These are phyloP conservation scores for Chlamydomonas incerta DNA, from an alignment of 139 green algal species.

Conservation along the genomic window DNA sequence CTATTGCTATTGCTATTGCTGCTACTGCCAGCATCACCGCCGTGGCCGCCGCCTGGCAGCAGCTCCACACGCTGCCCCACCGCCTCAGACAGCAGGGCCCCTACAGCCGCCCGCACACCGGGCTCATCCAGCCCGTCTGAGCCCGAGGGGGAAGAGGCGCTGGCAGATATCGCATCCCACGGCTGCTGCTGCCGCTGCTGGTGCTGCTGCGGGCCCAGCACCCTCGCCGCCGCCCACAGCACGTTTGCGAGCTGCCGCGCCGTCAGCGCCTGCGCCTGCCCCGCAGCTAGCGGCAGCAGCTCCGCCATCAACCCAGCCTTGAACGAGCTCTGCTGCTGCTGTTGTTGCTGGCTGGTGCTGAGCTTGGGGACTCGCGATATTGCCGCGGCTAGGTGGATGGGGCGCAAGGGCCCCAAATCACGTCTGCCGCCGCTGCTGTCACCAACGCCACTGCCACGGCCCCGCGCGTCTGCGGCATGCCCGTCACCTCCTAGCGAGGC, in stretches of 20 bases:
- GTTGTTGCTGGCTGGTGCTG: not conserved
- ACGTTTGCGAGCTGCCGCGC: constrained; percentile 1
- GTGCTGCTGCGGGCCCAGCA: not conserved
- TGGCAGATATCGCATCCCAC: not conserved
- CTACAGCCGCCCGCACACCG: not conserved
- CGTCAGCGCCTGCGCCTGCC: not conserved
- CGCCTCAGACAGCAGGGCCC: constrained; percentile 8
- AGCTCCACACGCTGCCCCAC: not conserved
- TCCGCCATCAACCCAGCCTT: not conserved
- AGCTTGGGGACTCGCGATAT: constrained; percentile 13
- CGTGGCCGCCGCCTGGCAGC: not conserved
- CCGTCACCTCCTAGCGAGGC: no score
- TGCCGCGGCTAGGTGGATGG: constrained; percentile 18
- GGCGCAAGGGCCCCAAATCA: not conserved
- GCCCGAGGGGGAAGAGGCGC: not conserved
- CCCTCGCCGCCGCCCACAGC: not conserved
- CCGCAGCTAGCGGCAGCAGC: not conserved
- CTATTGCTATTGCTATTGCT: not conserved
- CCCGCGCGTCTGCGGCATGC: no score
- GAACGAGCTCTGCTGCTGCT: not conserved
- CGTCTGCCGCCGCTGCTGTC: not conserved
- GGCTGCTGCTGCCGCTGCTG: not conserved
- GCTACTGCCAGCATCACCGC: not conserved
- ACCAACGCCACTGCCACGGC: not conserved
- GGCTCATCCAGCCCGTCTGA: no score